These are phyloP conservation scores for Neophaeococcomyces aloes DNA, from an alignment of 2,329 filamentous ascomycete genomes.

Conservation along the genomic window DNA sequence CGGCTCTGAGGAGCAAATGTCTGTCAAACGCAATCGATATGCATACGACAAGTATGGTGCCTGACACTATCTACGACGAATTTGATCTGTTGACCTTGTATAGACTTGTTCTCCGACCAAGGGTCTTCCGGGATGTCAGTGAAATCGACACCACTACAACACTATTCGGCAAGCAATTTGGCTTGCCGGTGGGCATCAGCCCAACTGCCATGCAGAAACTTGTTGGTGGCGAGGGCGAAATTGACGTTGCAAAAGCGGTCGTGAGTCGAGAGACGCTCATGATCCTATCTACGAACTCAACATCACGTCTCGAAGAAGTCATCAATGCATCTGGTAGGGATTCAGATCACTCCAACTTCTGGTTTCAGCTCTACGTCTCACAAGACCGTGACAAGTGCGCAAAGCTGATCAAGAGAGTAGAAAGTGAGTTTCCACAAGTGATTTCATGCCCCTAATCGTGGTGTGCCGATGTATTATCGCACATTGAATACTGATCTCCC, in stretches of 20 bases:
- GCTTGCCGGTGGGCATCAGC: conserved; percentile 43
- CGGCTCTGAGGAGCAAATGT: conserved; percentile 41
- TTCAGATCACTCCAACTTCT: not conserved
- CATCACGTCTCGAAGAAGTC: conserved; percentile 39
- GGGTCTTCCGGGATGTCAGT: conserved; percentile 29
- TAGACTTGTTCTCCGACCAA: conserved; percentile 25
- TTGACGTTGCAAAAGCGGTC: conserved; percentile 38
- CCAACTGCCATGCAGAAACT: conserved; percentile 44
- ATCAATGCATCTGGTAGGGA: conserved; percentile 34
- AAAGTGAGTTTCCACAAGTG: conserved; percentile 26
- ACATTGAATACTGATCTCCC: not conserved
- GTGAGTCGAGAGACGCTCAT: conserved; percentile 35
- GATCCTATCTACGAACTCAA: conserved; percentile 40
- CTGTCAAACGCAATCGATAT: conserved; percentile 15
- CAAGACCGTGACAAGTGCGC: conserved; percentile 37
- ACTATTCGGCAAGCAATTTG: conserved; percentile 25
- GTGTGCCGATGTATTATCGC: too few relatives aligned
- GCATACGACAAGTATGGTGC: conserved; percentile 1
- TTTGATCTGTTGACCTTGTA: too few relatives aligned
- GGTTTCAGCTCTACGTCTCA: conserved; percentile 36
- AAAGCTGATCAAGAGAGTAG: conserved; percentile 33
- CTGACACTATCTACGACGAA: too few relatives aligned
- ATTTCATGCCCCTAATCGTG: not conserved
- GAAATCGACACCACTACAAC: conserved; percentile 30
- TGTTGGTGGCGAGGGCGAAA: conserved; percentile 43